Conservation (phyloP, 805 yeast genomes). For the Kodamaea jinghongensis region DNA sequence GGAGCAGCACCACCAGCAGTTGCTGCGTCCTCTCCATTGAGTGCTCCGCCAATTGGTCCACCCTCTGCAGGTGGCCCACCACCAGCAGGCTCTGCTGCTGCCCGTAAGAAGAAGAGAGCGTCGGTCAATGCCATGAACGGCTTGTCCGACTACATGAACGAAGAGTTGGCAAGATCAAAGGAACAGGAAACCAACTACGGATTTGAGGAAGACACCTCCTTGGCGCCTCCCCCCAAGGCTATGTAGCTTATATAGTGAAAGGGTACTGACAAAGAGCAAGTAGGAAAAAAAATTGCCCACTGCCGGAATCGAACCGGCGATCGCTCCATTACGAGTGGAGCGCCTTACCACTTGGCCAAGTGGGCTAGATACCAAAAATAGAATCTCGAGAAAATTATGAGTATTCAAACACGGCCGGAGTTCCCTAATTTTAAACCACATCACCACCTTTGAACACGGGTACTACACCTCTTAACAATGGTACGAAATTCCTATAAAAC, state of each 20-base stretch:
- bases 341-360: slow-evolving; percentile 56
- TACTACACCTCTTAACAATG: too few species aligned
- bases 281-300: slow-evolving; percentile 37
- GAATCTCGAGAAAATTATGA: background rate
- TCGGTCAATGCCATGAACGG: slow-evolving; percentile 22
- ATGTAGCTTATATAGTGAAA: slow-evolving; percentile 8
- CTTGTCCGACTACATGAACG: slow-evolving; percentile 41
- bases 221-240: slow-evolving; percentile 33
- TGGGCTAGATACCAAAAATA: slow-evolving; percentile 27
- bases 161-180: slow-evolving; percentile 41
- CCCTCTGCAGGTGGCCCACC: slow-evolving; percentile 14
- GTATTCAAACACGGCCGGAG: background rate
- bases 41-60: slow-evolving; percentile 8
- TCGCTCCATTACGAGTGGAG: slow-evolving; percentile 55
- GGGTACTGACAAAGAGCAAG: background rate
- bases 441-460: too few species aligned
- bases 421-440: too few species aligned
- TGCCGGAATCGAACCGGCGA: slow-evolving; percentile 55
- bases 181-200: slow-evolving; percentile 23
- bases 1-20: slow-evolving; percentile 14
- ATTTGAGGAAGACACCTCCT: slow-evolving; percentile 15
- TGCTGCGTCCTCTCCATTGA: slow-evolving; percentile 8
- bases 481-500: slow-evolving; percentile 23
- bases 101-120: slow-evolving; percentile 29
- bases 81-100: slow-evolving; percentile 16